phyloP scores from a whole-genome alignment of 306 rosid species.

The Rosa chinensis region DNA sequence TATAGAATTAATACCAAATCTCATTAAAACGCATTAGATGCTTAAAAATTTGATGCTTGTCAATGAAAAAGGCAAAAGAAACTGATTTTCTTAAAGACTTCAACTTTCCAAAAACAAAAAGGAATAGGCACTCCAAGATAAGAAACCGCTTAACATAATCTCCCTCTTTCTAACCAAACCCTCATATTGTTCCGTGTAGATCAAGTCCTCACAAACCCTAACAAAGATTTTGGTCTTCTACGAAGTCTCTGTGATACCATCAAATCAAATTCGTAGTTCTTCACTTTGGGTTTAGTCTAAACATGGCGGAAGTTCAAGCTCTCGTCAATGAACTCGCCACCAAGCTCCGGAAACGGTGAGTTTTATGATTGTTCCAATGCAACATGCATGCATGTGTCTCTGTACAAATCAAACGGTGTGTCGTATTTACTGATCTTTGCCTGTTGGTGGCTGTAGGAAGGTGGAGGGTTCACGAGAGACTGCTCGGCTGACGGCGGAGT shows the following conservation, averaged over 20 bases:
- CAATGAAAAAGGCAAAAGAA: too few relatives aligned
- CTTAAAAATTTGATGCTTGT: neutral
- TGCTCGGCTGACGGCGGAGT: constrained; percentile 15
- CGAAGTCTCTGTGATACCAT: neutral
- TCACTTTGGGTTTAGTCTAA: neutral
- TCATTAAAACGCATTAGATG: neutral
- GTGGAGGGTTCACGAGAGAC: constrained; percentile 9
- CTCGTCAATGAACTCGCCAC: constrained; percentile 13
- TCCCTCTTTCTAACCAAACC: neutral
- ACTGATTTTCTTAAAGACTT: neutral
- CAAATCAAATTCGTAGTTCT: neutral
- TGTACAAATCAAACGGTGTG: neutral
- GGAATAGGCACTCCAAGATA: neutral
- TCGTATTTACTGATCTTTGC: neutral
- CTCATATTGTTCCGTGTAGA: neutral
- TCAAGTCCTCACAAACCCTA: neutral
- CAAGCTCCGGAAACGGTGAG: constrained; percentile 7
- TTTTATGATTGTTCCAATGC: neutral
- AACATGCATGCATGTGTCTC: neutral
- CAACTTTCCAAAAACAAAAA: neutral
- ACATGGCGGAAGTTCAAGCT: constrained; percentile 13
- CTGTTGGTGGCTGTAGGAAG: constrained; percentile 1
- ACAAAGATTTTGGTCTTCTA: neutral
- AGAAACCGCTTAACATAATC: neutral
- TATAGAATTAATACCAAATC: neutral